Percentiles rank a stretch among this genome's conserved stretches.
Evolutionary conservation across 495 filamentous ascomycete genomes (phyloP).

Genomic region (Penicillium verhagenii): DNA sequence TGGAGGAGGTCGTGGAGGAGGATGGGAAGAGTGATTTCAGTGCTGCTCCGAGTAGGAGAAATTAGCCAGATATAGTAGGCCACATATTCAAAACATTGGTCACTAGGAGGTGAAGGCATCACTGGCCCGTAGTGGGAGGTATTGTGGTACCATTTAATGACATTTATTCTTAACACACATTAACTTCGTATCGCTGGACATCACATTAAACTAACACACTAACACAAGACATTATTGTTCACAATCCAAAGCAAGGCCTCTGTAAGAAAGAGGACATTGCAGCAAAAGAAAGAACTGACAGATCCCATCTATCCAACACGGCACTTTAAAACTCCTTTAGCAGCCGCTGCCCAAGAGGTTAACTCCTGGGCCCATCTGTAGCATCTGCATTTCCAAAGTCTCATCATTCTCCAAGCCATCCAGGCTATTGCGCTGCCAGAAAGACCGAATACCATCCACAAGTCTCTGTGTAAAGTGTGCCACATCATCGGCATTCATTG

Average conservation of each 20-base stretch:
- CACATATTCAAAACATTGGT: background rate
- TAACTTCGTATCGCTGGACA: background rate
- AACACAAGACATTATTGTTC: background rate
- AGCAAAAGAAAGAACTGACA: background rate
- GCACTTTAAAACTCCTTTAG: conserved; percentile 3
- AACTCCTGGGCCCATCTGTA: conserved; percentile 9
- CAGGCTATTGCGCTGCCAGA: conserved; percentile 70
- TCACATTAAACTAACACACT: background rate
- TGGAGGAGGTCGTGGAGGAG: background rate
- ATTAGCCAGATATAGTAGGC: too few relatives aligned
- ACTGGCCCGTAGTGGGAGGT: background rate
- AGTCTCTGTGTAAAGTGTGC: conserved; percentile 57
- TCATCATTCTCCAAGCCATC: conserved; percentile 61
- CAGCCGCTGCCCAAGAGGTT: conserved; percentile 30
- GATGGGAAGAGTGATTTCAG: background rate
- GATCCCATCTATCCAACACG: background rate
- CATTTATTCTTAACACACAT: background rate
- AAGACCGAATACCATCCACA: conserved; percentile 63
- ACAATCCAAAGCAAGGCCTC: background rate
- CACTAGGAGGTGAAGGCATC: background rate
- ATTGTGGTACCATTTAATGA: background rate
- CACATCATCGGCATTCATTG: conserved; percentile 68
- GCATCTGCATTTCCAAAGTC: conserved; percentile 13
- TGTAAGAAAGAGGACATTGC: background rate
- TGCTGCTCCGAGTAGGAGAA: too few relatives aligned